These are phyloP conservation scores for Leptodontidium sp. DNA, from an alignment of 2,329 filamentous ascomycete species.

Conservation along the genomic window DNA sequence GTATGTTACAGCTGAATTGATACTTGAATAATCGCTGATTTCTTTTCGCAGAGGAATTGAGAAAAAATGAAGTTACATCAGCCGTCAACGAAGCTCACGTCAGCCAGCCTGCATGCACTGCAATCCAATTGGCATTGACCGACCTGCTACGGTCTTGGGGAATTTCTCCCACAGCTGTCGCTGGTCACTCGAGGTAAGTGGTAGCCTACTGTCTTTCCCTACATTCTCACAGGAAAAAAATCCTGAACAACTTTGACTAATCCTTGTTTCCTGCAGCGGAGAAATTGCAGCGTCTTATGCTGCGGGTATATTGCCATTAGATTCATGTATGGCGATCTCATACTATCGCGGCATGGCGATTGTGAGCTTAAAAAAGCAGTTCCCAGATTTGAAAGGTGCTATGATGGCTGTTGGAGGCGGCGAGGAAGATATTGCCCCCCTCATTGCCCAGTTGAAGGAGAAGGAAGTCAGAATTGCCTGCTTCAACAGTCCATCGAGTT, in stretches of 20 bases:
- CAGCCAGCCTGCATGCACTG: constrained; percentile 41
- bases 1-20: constrained; percentile 20
- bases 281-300: constrained; percentile 51
- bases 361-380: constrained; percentile 33
- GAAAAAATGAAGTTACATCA: constrained; percentile 22
- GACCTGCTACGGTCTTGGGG: constrained; percentile 40
- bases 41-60: constrained; percentile 33
- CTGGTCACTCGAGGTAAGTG: constrained; percentile 42
- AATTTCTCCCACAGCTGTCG: constrained; percentile 38
- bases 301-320: constrained; percentile 38
- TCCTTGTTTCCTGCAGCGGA: constrained; percentile 28
- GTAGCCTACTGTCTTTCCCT: neutral
- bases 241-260: neutral
- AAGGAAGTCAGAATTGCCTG: constrained; percentile 46
- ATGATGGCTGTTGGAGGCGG: constrained; percentile 61
- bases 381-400: constrained; percentile 48
- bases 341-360: constrained; percentile 38
- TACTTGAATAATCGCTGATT: constrained; percentile 22
- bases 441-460: constrained; percentile 26
- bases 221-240: neutral
- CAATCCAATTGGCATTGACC: constrained; percentile 45
- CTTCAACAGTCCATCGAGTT: constrained; percentile 42
- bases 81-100: constrained; percentile 37
- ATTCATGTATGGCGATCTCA: constrained; percentile 36
- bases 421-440: constrained; percentile 31